Evolutionary conservation across 83 land plant genomes (phyloP).

Genomic region (Picea mariana): DNA sequence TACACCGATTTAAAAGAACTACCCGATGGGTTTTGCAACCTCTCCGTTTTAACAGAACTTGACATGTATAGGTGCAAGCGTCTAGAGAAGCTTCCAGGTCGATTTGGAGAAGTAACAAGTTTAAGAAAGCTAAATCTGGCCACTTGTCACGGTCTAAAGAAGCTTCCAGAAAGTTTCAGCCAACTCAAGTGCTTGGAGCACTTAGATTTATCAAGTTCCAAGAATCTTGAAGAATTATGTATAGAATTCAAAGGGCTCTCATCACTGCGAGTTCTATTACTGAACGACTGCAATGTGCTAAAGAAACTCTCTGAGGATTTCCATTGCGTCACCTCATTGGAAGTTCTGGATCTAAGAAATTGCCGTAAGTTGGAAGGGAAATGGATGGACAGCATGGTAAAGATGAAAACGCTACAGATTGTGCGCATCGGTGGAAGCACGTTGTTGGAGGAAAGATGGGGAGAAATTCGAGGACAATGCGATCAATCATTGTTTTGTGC

Average conservation of each 20-base stretch:
- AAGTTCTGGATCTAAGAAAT: accelerated
- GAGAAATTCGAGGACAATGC: neutral
- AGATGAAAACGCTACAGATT: neutral
- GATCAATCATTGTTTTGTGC: too few species aligned
- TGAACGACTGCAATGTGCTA: too few species aligned
- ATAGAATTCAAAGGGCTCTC: too few species aligned
- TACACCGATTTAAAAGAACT: neutral
- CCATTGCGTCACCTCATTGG: neutral
- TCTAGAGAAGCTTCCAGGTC: neutral
- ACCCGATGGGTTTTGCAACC: neutral
- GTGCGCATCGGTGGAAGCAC: neutral
- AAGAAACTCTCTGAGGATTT: neutral
- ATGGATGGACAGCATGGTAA: neutral
- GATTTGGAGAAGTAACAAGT: neutral
- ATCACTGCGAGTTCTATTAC: too few species aligned
- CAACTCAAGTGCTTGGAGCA: neutral
- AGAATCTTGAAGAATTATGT: neutral
- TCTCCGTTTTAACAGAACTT: neutral
- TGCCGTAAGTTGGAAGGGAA: neutral
- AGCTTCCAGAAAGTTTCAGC: neutral
- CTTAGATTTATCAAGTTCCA: neutral
- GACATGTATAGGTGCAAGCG: accelerated
- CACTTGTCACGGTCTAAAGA: neutral
- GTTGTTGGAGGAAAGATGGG: neutral
- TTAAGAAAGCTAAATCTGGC: neutral